Conservation (phyloP, 768 basidiomycete genomes). For the Boletus sp. region DNA sequence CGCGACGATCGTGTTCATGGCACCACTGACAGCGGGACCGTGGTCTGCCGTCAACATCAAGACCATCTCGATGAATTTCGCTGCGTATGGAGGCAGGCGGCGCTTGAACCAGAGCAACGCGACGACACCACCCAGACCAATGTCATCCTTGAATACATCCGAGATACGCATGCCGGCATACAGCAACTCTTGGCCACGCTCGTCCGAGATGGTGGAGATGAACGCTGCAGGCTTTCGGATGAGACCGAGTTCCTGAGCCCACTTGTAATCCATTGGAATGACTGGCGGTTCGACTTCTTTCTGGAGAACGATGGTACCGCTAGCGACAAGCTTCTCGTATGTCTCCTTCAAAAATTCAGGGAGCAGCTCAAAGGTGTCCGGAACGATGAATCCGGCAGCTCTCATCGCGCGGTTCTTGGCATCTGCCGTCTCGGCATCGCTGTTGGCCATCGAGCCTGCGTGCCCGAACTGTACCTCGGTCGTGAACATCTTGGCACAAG, state of each 20-base stretch:
- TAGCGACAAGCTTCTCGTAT: constrained; percentile 76
- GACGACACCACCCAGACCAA: constrained; percentile 96
- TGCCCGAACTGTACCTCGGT: constrained; percentile 99
- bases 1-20: constrained; percentile 99
- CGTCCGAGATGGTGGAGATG: constrained; percentile 99
- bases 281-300: constrained; percentile 86
- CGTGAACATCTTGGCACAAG: constrained; percentile 99
- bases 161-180: constrained; percentile 99
- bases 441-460: constrained; percentile 98
- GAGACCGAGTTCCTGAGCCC: constrained; percentile 97
- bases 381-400: constrained; percentile 93
- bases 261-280: constrained; percentile 99
- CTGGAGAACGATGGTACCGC: constrained; percentile 66
- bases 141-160: constrained; percentile 97
- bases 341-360: constrained; percentile 81
- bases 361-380: constrained; percentile 96
- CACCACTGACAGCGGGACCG: constrained; percentile 95
- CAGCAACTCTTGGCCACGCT: constrained; percentile 96
- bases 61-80: constrained; percentile 99
- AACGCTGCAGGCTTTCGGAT: constrained; percentile 99
- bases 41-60: constrained; percentile 99
- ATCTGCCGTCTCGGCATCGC: constrained; percentile 95
- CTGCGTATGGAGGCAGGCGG: constrained; percentile 84
- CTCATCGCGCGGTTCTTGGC: constrained; percentile 97
- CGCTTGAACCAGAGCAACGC: constrained; percentile 98